Percentiles rank a stretch among this genome's conserved stretches.
These are phyloP conservation scores for Blastocystis sp. DNA, from an alignment of 352 stramenopile genomes.

Conservation along the genomic window DNA sequence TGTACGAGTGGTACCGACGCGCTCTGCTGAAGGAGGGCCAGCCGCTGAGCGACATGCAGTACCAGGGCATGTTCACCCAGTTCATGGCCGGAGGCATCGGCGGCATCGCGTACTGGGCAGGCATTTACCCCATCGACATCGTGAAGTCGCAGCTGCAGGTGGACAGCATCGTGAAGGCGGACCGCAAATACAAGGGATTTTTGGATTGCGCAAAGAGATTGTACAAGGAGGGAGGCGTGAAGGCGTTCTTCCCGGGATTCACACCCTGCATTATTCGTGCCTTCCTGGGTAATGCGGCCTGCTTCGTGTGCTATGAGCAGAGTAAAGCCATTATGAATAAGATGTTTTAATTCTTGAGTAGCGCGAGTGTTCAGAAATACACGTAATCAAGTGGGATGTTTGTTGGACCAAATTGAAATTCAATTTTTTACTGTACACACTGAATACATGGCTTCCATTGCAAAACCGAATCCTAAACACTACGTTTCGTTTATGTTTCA, in stretches of 20 bases:
- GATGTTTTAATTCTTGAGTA: neutral
- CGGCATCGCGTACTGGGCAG: constrained; percentile 40
- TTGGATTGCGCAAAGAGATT: constrained; percentile 39
- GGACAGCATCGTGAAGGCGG: constrained; percentile 40
- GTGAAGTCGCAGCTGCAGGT: constrained; percentile 53
- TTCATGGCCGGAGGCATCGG: constrained; percentile 60
- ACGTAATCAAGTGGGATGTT: no score
- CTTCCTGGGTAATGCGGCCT: constrained; percentile 52
- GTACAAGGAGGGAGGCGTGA: constrained; percentile 46
- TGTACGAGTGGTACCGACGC: constrained; percentile 52
- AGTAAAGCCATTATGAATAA: constrained; percentile 58
- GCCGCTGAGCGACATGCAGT: constrained; percentile 50
- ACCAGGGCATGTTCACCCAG: constrained; percentile 49
- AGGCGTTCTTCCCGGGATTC: constrained; percentile 60
- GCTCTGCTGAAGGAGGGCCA: constrained; percentile 56
- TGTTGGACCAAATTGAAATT: no score
- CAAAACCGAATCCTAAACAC: neutral
- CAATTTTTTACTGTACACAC: no score
- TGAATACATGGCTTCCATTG: no score
- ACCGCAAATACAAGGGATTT: constrained; percentile 57
- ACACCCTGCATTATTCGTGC: constrained; percentile 60
- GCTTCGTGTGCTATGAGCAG: constrained; percentile 60
- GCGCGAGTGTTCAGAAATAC: no score
- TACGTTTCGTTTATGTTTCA: neutral
- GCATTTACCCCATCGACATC: constrained; percentile 60